Percentiles rank a stretch among this genome's conserved stretches.
Conservation (phyloP, 352 stramenopile genomes). For the Phytophthora foliorum region DNA sequence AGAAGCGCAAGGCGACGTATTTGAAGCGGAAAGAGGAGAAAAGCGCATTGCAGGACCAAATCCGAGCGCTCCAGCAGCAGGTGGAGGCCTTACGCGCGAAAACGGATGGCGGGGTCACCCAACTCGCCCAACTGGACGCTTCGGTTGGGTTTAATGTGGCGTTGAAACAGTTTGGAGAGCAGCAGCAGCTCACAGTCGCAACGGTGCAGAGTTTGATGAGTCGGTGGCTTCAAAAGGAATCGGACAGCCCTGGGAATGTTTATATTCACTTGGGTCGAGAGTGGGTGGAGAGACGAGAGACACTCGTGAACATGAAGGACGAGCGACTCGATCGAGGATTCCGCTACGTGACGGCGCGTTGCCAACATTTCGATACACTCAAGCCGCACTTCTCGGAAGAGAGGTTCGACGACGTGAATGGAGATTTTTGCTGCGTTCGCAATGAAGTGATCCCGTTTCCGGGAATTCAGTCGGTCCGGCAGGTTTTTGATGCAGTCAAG, state of each 20-base stretch:
- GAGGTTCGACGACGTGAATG: constrained; percentile 29
- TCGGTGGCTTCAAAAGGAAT: constrained; percentile 14
- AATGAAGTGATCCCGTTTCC: constrained; percentile 45
- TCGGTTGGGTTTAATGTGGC: constrained; percentile 14
- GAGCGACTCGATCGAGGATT: constrained; percentile 22
- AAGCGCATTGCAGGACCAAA: constrained; percentile 6
- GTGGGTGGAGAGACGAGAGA: constrained; percentile 24
- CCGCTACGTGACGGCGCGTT: constrained; percentile 32
- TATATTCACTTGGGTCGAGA: constrained; percentile 25
- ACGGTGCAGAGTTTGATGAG: constrained; percentile 19
- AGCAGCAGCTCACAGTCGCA: constrained; percentile 21
- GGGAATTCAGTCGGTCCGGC: constrained; percentile 21
- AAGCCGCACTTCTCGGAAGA: constrained; percentile 39
- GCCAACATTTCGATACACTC: constrained; percentile 24
- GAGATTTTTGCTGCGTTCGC: constrained; percentile 31
- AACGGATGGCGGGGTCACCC: neutral
- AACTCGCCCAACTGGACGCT: constrained; percentile 5
- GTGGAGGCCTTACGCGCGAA: constrained; percentile 10
- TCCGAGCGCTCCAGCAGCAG: constrained; percentile 7
- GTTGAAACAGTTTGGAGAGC: constrained; percentile 11
- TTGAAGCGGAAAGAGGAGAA: constrained; percentile 19
- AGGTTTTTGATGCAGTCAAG: constrained; percentile 46
- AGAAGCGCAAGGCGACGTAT: constrained; percentile 25
- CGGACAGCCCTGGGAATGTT: constrained; percentile 5
- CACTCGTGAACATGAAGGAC: constrained; percentile 34